Conservation (phyloP, 768 basidiomycete genomes). For the Boletus vinaceobasis region DNA sequence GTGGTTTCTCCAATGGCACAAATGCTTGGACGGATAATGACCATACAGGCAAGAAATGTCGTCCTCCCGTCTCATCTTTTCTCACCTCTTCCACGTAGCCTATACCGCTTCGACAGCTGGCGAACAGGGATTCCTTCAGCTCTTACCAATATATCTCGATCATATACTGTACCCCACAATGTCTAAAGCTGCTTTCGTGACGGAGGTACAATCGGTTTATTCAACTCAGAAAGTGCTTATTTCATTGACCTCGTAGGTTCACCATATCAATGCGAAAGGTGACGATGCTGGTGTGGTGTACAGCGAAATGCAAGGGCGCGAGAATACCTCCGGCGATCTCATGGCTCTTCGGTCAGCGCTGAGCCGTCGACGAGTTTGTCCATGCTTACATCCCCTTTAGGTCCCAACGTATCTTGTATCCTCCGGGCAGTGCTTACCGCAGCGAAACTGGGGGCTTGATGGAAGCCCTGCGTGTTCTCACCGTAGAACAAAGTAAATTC, state of each 20-base stretch:
- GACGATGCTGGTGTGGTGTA: constrained; percentile 96
- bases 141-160: constrained; percentile 88
- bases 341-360: constrained; percentile 75
- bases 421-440: constrained; percentile 80
- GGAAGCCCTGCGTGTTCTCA: constrained; percentile 82
- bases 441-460: constrained; percentile 97
- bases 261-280: constrained; percentile 88
- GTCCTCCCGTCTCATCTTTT: background rate
- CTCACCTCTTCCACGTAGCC: constrained; percentile 35
- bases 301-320: constrained; percentile 93
- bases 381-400: constrained; percentile 36
- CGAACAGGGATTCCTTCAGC: constrained; percentile 83
- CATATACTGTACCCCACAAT: constrained; percentile 97
- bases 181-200: constrained; percentile 77
- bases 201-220: constrained; percentile 42
- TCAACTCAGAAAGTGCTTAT: background rate
- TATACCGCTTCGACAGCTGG: constrained; percentile 97
- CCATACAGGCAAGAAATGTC: constrained; percentile 51
- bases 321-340: constrained; percentile 88
- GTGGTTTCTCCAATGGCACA: constrained; percentile 86
- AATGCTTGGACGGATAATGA: constrained; percentile 98
- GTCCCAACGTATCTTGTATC: constrained; percentile 77
- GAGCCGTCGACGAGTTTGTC: background rate
- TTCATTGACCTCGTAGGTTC: constrained; percentile 57
- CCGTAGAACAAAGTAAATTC: constrained; percentile 78